Evolutionary conservation across 495 filamentous ascomycete species (phyloP).

Genomic region (Coniosporium apollinis): DNA sequence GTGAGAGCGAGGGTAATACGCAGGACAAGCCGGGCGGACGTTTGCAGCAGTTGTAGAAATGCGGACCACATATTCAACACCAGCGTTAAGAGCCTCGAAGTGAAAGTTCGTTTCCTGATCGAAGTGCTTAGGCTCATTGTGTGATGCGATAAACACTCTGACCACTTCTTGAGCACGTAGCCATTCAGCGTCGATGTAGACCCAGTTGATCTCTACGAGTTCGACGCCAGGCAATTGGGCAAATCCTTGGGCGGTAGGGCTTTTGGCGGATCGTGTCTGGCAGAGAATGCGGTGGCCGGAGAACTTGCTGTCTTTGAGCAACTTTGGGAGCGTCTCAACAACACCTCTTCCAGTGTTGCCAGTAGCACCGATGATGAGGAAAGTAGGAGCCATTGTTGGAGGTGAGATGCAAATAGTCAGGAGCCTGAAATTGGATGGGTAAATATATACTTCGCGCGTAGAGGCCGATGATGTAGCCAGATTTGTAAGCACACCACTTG

Average conservation of each 20-base stretch:
- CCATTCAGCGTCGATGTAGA: conserved; percentile 28
- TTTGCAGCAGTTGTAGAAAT: conserved; percentile 31
- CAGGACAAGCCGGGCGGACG: conserved; percentile 23
- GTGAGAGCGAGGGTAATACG: conserved; percentile 29
- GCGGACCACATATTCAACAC: conserved; percentile 31
- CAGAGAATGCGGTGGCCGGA: conserved; percentile 22
- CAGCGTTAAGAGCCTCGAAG: conserved; percentile 23
- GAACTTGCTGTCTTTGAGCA: conserved; percentile 19
- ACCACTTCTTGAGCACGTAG: conserved; percentile 25
- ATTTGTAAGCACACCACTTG: too few relatives aligned
- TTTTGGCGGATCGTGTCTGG: conserved; percentile 23
- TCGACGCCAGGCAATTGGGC: conserved; percentile 25
- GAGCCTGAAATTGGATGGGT: too few relatives aligned
- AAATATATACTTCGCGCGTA: too few relatives aligned
- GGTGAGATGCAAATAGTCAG: too few relatives aligned
- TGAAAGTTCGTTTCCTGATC: conserved; percentile 28
- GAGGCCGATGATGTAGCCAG: too few relatives aligned
- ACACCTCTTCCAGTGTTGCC: conserved; percentile 26
- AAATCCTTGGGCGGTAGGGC: conserved; percentile 21
- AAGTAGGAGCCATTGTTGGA: conserved; percentile 14
- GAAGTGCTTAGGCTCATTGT: conserved; percentile 26
- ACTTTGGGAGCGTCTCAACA: conserved; percentile 19
- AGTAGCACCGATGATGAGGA: conserved; percentile 23
- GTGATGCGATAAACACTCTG: conserved; percentile 28
- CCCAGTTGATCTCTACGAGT: conserved; percentile 28